A percentile compares a stretch with the other conserved stretches of the same genome.
Evolutionary conservation across 2,329 filamentous ascomycete genomes (phyloP).

Genomic region (Chaetomium sp.): DNA sequence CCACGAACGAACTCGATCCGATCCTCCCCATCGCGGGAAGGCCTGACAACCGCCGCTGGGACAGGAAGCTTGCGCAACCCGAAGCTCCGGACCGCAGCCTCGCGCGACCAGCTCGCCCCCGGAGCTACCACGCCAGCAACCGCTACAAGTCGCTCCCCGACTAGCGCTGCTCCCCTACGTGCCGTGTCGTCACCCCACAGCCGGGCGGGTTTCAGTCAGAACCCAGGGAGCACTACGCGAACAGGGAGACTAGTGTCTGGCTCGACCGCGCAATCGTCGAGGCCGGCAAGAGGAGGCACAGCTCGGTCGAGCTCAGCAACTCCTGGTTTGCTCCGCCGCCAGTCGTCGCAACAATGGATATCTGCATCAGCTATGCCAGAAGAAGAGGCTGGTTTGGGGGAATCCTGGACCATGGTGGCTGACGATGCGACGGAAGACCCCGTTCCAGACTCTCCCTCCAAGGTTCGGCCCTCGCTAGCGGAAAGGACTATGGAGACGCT

Average conservation of each 20-base stretch:
- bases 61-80: slow-evolving; percentile 41
- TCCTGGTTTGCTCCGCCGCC: slow-evolving; percentile 23
- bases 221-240: slow-evolving; percentile 15
- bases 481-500: slow-evolving; percentile 88
- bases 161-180: slow-evolving; percentile 26
- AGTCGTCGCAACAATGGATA: slow-evolving; percentile 35
- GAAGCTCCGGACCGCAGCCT: slow-evolving; percentile 46
- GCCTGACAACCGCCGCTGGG: slow-evolving; percentile 17
- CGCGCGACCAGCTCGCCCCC: slow-evolving; percentile 44
- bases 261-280: slow-evolving; percentile 14
- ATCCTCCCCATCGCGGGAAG: slow-evolving; percentile 31
- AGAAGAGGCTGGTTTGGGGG: slow-evolving; percentile 21
- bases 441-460: slow-evolving; percentile 23
- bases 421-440: slow-evolving; percentile 18
- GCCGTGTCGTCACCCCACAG: slow-evolving; percentile 31
- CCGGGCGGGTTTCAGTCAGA: slow-evolving; percentile 19
- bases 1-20: slow-evolving; percentile 32
- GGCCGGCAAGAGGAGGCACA: slow-evolving; percentile 17
- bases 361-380: slow-evolving; percentile 24
- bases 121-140: slow-evolving; percentile 25
- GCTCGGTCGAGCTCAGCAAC: slow-evolving; percentile 23
- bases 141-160: slow-evolving; percentile 19
- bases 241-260: slow-evolving; percentile 18
- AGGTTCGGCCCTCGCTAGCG: slow-evolving; percentile 63
- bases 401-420: slow-evolving; percentile 3